Evolutionary conservation across 116 monocot genomes (phyloP).

Genomic region (Zostera marina): DNA sequence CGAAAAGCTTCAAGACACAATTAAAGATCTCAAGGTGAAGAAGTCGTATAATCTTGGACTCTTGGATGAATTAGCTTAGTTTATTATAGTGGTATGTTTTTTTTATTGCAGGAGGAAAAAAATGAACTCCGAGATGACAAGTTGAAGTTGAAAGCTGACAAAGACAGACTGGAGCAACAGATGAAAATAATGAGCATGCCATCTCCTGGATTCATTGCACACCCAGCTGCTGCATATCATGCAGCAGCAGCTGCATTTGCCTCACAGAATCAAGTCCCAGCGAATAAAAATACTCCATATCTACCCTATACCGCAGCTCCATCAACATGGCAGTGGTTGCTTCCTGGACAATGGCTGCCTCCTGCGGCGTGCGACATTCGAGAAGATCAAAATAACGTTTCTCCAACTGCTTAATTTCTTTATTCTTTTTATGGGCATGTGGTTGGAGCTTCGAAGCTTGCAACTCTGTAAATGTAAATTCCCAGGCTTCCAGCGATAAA

Average conservation of each 20-base stretch:
- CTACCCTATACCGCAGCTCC: slow-evolving; percentile 23
- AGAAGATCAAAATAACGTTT: slow-evolving; percentile 25
- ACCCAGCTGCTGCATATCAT: slow-evolving; percentile 39
- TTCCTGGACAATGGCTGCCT: slow-evolving; percentile 15
- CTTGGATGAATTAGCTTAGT: no score
- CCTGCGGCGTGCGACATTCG: slow-evolving; percentile 35
- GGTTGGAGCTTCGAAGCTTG: no score
- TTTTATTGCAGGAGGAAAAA: slow-evolving; percentile 40
- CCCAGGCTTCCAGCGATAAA: no score
- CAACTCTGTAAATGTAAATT: no score
- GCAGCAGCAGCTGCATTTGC: slow-evolving; percentile 22
- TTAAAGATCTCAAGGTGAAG: slow-evolving; percentile 63
- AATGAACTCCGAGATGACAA: slow-evolving; percentile 62
- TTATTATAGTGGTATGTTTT: no score
- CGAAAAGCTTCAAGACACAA: slow-evolving; percentile 57
- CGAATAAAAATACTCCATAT: slow-evolving; percentile 13
- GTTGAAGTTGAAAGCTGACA: slow-evolving; percentile 44
- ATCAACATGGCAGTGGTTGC: slow-evolving; percentile 30
- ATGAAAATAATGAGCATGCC: slow-evolving; percentile 31
- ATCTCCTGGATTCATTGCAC: slow-evolving; percentile 43
- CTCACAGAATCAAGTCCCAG: slow-evolving; percentile 12
- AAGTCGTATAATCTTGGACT: no score
- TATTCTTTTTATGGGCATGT: no score
- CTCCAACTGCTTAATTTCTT: slow-evolving; percentile 4
- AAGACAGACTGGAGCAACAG: slow-evolving; percentile 61